These are phyloP conservation scores for Plantago major DNA, from an alignment of 257 asterid species.

Conservation along the genomic window DNA sequence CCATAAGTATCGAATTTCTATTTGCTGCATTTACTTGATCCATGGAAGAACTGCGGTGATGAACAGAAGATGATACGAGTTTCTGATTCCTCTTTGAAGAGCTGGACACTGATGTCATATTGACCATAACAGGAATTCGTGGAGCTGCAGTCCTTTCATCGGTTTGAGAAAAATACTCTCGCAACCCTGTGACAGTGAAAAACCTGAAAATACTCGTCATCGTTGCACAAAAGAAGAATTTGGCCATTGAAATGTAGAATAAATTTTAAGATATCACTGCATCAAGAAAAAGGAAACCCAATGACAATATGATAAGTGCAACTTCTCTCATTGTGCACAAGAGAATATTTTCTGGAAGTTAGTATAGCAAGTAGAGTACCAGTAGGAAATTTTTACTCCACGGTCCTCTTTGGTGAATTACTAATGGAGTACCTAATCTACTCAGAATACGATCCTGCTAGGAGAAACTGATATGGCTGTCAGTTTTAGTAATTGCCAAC, in stretches of 20 bases:
- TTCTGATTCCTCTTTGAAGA: slow-evolving; percentile 39
- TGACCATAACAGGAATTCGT: slow-evolving; percentile 66
- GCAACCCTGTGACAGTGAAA: slow-evolving; percentile 38
- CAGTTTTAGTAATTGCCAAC: neutral
- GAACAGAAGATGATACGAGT: slow-evolving; percentile 32
- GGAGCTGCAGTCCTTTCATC: slow-evolving; percentile 62
- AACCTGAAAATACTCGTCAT: slow-evolving; percentile 20
- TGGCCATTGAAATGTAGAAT: slow-evolving; percentile 1
- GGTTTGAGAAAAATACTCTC: slow-evolving; percentile 61
- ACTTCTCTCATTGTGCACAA: slow-evolving; percentile 5
- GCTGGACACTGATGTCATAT: slow-evolving; percentile 49
- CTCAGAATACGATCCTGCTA: slow-evolving; percentile 5
- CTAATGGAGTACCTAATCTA: neutral
- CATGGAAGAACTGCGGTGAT: slow-evolving; percentile 42
- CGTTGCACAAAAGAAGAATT: slow-evolving; percentile 16
- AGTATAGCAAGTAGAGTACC: neutral
- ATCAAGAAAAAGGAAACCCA: neutral
- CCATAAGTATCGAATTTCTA: slow-evolving; percentile 41
- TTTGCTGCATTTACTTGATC: slow-evolving; percentile 46
- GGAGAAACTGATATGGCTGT: slow-evolving; percentile 1
- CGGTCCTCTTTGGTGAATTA: neutral
- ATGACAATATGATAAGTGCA: slow-evolving; percentile 3
- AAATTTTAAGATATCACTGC: slow-evolving; percentile 6
- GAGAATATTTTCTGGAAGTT: neutral
- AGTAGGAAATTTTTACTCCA: neutral